Percentiles rank a stretch among this genome's conserved stretches.
These are phyloP conservation scores for Colletotrichum tabaci DNA, from an alignment of 2,329 filamentous ascomycete species.

Conservation along the genomic window DNA sequence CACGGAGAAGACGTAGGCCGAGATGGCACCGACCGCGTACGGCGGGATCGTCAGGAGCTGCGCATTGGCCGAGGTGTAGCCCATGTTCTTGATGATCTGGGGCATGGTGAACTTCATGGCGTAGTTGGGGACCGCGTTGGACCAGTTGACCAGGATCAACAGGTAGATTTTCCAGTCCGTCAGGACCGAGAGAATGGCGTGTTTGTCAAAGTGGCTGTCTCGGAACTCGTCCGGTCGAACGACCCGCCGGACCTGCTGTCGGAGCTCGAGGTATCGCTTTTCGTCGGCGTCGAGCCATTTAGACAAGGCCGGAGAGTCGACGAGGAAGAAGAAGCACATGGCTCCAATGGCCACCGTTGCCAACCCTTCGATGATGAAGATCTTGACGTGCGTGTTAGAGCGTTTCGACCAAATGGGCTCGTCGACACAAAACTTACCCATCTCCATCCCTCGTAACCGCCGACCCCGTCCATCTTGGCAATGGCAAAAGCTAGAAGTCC, in stretches of 20 bases:
- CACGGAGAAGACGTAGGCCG: conserved; percentile 51
- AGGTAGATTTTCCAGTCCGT: conserved; percentile 63
- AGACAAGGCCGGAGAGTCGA: conserved; percentile 56
- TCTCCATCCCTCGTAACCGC: conserved; percentile 61
- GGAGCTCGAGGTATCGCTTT: conserved; percentile 57
- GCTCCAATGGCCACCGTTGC: conserved; percentile 56
- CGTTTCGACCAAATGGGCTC: not conserved
- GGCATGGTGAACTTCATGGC: conserved; percentile 55
- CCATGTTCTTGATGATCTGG: conserved; percentile 58
- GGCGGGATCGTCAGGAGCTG: conserved; percentile 55
- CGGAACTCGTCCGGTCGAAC: conserved; percentile 45
- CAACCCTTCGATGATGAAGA: conserved; percentile 68
- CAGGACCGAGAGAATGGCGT: conserved; percentile 56
- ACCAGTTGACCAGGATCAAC: conserved; percentile 60
- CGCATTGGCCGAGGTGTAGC: conserved; percentile 53
- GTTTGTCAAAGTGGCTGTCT: conserved; percentile 51
- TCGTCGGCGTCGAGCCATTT: conserved; percentile 57
- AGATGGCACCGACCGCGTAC: conserved; percentile 53
- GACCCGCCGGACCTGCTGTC: conserved; percentile 51
- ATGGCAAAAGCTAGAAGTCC: conserved; percentile 62
- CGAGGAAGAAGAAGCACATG: conserved; percentile 62
- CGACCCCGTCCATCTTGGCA: conserved; percentile 61
- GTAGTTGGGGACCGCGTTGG: conserved; percentile 55
- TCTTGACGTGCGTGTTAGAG: conserved; percentile 48
- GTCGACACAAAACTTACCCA: conserved; percentile 51